These are phyloP conservation scores for Mycena pura DNA, from an alignment of 768 basidiomycete species.

Conservation along the genomic window DNA sequence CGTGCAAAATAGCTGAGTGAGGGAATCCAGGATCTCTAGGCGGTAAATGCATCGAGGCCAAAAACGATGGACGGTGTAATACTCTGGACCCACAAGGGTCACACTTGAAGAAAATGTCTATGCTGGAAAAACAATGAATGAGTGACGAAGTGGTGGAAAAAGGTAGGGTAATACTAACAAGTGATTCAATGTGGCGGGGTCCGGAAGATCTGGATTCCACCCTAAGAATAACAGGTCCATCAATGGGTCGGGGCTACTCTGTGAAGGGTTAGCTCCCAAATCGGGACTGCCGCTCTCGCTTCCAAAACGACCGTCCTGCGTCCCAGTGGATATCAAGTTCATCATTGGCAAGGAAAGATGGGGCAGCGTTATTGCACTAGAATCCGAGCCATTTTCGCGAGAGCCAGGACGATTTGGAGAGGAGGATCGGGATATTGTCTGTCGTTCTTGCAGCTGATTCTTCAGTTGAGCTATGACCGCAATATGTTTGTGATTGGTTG, in stretches of 20 bases:
- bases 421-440: conserved; percentile 43
- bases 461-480: conserved; percentile 62
- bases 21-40: conserved; percentile 87
- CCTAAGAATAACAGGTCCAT: conserved; percentile 76
- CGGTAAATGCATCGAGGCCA: conserved; percentile 79
- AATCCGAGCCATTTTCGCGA: conserved; percentile 30
- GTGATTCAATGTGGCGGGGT: conserved; percentile 73
- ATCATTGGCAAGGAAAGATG: conserved; percentile 52
- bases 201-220: conserved; percentile 87
- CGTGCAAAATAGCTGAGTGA: conserved; percentile 88
- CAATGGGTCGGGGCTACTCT: conserved; percentile 56
- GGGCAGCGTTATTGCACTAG: conserved; percentile 50
- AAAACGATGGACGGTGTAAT: conserved; percentile 80
- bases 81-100: conserved; percentile 89
- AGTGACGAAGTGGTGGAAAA: conserved; percentile 8
- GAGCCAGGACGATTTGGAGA: conserved; percentile 42
- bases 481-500: conserved; percentile 18
- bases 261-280: conserved; percentile 42
- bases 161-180: conserved; percentile 61
- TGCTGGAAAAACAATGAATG: conserved; percentile 46
- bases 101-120: conserved; percentile 88
- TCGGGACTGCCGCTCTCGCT: conserved; percentile 61
- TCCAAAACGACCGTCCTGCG: conserved; percentile 47
- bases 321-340: conserved; percentile 46
- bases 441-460: conserved; percentile 63